phyloP scores from a whole-genome alignment of 108 stramenopile genomes.

The Licmophora abbreviata region DNA sequence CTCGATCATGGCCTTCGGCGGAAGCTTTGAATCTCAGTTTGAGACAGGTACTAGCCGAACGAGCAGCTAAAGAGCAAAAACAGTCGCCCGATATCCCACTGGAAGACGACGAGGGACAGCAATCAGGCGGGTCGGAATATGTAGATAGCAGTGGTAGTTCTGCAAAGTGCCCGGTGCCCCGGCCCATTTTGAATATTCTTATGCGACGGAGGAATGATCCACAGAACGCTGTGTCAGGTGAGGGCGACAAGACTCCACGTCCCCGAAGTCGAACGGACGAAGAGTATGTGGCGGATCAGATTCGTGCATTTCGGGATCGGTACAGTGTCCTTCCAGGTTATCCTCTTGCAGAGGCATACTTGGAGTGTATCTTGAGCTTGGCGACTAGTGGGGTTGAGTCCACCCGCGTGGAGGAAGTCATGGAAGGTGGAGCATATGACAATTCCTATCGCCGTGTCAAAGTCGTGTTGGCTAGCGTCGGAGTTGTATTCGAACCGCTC shows the following conservation, averaged over 20 bases:
- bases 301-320: constrained; percentile 50
- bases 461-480: constrained; percentile 68
- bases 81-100: no score
- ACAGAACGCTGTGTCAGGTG: background rate
- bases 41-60: constrained; percentile 36
- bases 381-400: constrained; percentile 73
- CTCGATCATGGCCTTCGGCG: constrained; percentile 76
- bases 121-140: constrained; percentile 8
- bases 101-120: constrained; percentile 14
- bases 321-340: constrained; percentile 56
- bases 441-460: constrained; percentile 59
- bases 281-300: constrained; percentile 62
- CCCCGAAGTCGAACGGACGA: constrained; percentile 43
- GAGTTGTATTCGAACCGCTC: constrained; percentile 42
- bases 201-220: constrained; percentile 31
- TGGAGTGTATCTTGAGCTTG: constrained; percentile 70
- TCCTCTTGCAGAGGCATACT: constrained; percentile 61
- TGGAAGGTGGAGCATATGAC: constrained; percentile 52
- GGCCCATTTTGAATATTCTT: constrained; percentile 76
- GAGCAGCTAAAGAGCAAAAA: constrained; percentile 24
- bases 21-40: constrained; percentile 76
- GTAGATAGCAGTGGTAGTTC: constrained; percentile 1
- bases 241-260: constrained; percentile 11
- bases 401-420: constrained; percentile 52
- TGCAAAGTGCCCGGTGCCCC: constrained; percentile 81